Percentiles rank a stretch among this genome's conserved stretches.
phyloP scores from a whole-genome alignment of 345 rosid species.

The Alliaria petiolata region DNA sequence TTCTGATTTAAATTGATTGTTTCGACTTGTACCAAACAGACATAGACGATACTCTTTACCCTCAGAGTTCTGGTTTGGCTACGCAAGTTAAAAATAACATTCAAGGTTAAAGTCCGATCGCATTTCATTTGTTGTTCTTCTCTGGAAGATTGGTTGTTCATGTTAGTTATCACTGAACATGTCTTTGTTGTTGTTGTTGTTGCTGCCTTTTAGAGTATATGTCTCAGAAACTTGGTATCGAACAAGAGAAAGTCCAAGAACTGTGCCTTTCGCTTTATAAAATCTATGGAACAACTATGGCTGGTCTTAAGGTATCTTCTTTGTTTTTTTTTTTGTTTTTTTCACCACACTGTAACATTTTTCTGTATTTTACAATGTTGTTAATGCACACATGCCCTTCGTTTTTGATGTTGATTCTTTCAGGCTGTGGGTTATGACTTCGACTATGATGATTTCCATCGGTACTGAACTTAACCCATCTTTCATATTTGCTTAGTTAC shows the following conservation, averaged over 20 bases:
- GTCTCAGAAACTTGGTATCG: constrained; percentile 62
- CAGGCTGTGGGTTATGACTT: constrained; percentile 88
- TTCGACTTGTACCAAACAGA: constrained; percentile 6
- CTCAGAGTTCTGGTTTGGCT: constrained; percentile 71
- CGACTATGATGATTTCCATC: constrained; percentile 76
- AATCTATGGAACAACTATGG: constrained; percentile 93
- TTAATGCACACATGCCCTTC: background rate
- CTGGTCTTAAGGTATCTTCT: constrained; percentile 76
- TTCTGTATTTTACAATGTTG: background rate
- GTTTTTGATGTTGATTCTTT: background rate
- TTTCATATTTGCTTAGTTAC: background rate
- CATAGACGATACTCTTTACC: constrained; percentile 85
- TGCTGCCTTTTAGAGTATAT: constrained; percentile 56
- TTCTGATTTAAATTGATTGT: background rate
- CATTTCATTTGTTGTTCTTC: background rate
- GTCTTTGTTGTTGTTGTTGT: too few relatives aligned
- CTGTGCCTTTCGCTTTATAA: constrained; percentile 64
- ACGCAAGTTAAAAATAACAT: constrained; percentile 53
- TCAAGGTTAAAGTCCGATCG: constrained; percentile 45
- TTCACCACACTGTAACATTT: too few relatives aligned
- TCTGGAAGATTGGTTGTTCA: background rate
- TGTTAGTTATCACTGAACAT: too few relatives aligned
- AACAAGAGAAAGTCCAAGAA: constrained; percentile 55
- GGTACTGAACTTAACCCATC: constrained; percentile 37
- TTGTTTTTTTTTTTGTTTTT: too few relatives aligned